Evolutionary conservation across 1,139 yeast genomes (phyloP).

Genomic region (Blastobotrys persicus): DNA sequence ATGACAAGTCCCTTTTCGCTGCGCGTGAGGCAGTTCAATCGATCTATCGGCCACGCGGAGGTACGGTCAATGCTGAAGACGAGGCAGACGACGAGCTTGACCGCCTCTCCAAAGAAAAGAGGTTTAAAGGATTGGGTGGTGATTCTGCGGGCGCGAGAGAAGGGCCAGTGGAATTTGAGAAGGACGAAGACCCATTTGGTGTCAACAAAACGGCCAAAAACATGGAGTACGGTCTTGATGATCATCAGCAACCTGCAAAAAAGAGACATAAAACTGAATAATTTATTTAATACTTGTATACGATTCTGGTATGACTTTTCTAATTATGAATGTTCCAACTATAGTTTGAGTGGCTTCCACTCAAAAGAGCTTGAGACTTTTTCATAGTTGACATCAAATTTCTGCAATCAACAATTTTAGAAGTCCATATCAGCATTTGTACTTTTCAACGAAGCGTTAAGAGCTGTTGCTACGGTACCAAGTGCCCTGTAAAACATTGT

Average conservation of each 20-base stretch:
- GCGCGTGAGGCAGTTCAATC: conserved; percentile 51
- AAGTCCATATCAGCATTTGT: too few relatives aligned
- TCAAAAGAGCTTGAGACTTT: too few relatives aligned
- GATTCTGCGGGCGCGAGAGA: conserved; percentile 28
- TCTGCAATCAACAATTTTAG: too few relatives aligned
- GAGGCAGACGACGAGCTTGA: conserved; percentile 37
- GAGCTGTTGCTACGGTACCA: too few relatives aligned
- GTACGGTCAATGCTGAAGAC: conserved; percentile 25
- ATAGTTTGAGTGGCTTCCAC: too few relatives aligned
- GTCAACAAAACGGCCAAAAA: conserved; percentile 27
- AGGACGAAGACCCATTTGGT: conserved; percentile 36
- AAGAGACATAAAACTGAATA: conserved; percentile 6
- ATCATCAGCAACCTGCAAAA: conserved; percentile 2
- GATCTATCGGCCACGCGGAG: conserved; percentile 46
- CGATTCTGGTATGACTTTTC: too few relatives aligned
- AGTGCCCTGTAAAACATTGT: too few relatives aligned
- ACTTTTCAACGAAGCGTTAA: too few relatives aligned
- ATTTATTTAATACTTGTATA: neutral
- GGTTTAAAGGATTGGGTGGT: conserved; percentile 39
- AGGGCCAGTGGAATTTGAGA: conserved; percentile 56
- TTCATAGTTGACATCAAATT: too few relatives aligned
- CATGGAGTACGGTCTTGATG: conserved; percentile 25
- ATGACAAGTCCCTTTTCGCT: conserved; percentile 55
- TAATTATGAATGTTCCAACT: too few relatives aligned
- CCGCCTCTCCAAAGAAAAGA: conserved; percentile 35